Evolutionary conservation across 495 filamentous ascomycete genomes (phyloP).

Genomic region (Viridothelium virens): DNA sequence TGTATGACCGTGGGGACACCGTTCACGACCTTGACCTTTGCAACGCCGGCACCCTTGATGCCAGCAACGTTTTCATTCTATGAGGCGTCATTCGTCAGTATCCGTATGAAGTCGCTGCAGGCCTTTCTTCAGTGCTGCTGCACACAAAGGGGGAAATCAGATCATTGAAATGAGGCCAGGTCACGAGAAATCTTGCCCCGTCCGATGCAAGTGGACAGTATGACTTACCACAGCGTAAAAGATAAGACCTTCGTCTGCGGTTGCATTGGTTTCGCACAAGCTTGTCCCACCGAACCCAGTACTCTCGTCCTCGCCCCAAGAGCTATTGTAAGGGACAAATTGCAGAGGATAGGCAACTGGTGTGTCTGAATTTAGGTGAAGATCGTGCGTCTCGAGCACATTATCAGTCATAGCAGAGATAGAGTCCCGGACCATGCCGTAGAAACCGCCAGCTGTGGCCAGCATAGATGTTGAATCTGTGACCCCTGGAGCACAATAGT

Average conservation of each 20-base stretch:
- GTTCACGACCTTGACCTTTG: slow-evolving; percentile 29
- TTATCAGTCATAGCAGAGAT: slow-evolving; percentile 31
- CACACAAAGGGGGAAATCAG: no score
- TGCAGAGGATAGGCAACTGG: slow-evolving; percentile 16
- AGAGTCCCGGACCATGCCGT: slow-evolving; percentile 36
- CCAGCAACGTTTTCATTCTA: slow-evolving; percentile 32
- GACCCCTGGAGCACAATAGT: slow-evolving; percentile 33
- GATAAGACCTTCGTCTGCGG: slow-evolving; percentile 20
- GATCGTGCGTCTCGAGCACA: slow-evolving; percentile 29
- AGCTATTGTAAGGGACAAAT: slow-evolving; percentile 32
- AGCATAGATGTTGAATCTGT: slow-evolving; percentile 25
- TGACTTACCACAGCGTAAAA: slow-evolving; percentile 31
- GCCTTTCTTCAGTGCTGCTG: no score
- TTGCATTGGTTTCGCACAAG: slow-evolving; percentile 29
- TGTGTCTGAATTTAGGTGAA: slow-evolving; percentile 30
- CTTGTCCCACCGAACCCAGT: slow-evolving; percentile 37
- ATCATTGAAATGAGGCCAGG: no score
- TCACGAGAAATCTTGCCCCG: no score
- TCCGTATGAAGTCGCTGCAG: neutral
- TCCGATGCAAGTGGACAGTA: no score
- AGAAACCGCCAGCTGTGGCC: slow-evolving; percentile 22
- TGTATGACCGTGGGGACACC: slow-evolving; percentile 33
- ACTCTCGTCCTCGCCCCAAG: slow-evolving; percentile 32
- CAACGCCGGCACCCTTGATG: slow-evolving; percentile 34
- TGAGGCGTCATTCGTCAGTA: neutral